Evolutionary conservation across 2,329 filamentous ascomycete species (phyloP), one percentile per base, ranked within the genome.

Genomic region (Laburnicola sp.): DNA sequence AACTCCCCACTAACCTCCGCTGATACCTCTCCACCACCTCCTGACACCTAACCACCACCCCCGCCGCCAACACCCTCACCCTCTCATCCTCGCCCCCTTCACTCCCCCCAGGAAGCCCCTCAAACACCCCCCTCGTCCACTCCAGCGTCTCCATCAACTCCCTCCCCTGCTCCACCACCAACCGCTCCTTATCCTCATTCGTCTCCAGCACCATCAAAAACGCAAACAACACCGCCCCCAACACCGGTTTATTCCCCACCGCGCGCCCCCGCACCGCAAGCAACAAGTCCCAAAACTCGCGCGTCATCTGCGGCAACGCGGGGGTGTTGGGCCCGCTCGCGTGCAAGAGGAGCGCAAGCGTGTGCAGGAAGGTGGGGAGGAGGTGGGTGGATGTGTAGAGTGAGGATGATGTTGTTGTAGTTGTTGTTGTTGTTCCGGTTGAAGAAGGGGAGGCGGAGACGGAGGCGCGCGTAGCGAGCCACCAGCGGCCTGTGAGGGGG

Each of bases 21-120:
- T 92, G 87, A 67, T 91, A 91, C 72, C 85, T 88, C 66, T 95
- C 89, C 58, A 93, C 85, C 6, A 90, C 85, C 72, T 97, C 92
- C 40, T 86, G 82, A 59, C 91, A 79, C 66, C 87, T 87, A 30
- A 97, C 83, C 62, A 95, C 72, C 43, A 91, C 85, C 0, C 86
- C 88, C 0, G 90, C 90, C 3, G 89, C 87, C 63, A 94, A 66
- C 76, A 86, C 89, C 76, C 91, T 87, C 28, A 93, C 84, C 55
- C 87, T 85, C 52, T 88, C 89, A 69, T 94, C 90, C 68, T 96
- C 87, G 3, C 34, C 47, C 2, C 47, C 38, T 80, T 78, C 70
- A 52, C 54, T 68, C 71, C 42, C 77, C 77, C 53, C 50, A 57
- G 54, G 44, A 44, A 73, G 48, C 31, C 66, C 63, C 46, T 87